Conservation (phyloP, 768 basidiomycete genomes). For the Boletales sp. region DNA sequence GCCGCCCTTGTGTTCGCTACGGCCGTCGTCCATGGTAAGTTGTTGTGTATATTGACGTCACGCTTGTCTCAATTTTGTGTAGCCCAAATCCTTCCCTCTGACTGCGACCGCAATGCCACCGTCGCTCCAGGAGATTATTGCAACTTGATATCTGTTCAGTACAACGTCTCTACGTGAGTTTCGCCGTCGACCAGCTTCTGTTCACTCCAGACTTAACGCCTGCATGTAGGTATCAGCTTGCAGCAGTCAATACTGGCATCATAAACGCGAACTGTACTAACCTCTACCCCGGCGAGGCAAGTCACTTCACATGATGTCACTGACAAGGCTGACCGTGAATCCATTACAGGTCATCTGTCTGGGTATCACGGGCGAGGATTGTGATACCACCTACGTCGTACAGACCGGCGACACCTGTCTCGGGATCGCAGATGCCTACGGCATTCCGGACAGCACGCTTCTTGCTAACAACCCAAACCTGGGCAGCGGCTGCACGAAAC, state of each 20-base stretch:
- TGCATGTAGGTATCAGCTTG: conserved; percentile 52
- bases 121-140: conserved; percentile 59
- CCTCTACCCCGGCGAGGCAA: conserved; percentile 48
- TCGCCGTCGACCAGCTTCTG: background rate
- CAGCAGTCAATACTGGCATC: conserved; percentile 42
- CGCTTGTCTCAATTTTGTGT: background rate
- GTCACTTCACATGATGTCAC: background rate
- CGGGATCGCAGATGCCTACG: conserved; percentile 36
- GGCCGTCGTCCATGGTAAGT: conserved; percentile 17
- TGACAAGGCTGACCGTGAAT: background rate
- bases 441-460: conserved; percentile 45
- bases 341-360: conserved; percentile 42
- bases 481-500: conserved; percentile 46
- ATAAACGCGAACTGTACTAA: conserved; percentile 57
- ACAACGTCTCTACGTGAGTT: conserved; percentile 62
- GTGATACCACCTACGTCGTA: conserved; percentile 47
- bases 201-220: background rate
- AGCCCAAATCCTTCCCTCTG: conserved; percentile 41
- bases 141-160: conserved; percentile 56
- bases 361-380: conserved; percentile 53
- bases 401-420: conserved; percentile 49
- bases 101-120: conserved; percentile 59
- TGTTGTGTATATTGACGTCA: background rate
- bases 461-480: conserved; percentile 65
- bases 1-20: conserved; percentile 10